Base-by-base conservation (phyloP, 495 filamentous ascomycete species). In the Podospora bellae-mahoneyi region DNA sequence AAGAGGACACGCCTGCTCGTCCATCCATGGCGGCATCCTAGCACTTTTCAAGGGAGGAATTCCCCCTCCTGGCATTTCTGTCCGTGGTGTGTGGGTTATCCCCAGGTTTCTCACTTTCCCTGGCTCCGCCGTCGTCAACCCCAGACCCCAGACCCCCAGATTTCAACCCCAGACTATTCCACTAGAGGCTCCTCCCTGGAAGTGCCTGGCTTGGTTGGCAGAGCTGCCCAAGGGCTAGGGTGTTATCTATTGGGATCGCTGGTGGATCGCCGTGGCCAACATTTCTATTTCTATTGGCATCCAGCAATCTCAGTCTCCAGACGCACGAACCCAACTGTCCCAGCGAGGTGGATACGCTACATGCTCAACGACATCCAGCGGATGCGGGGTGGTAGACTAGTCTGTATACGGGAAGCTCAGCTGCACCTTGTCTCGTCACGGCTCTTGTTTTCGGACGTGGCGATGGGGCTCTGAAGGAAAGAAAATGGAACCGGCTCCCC, bases 301-400 rank as follows among this genome's bases (percentile, higher is more conserved):
- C 61, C 61, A 48, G 34, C 27, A 10, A 48, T 1, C 39, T 10
- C 2, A 48, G 39, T 13, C 39, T 48, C 39, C 39, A 48, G 39
- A 16, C 23, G 30, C n/a, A 15, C 60, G 61, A 61, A 54, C 60
- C 18, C 54, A 28, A 58, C 53, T 62, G 63, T 71, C 69, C 69
- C 66, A 65, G 66, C 66, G 58, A 59, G 30, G 63, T 66, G 63
- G 63, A 57, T 62, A 66, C 60, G 32, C 30, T 63, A 28, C 32
- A 48, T 27, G 5, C 34, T 32, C 61, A 63, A 27, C 65, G 39
- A 55, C 56, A 64, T 55, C 56, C 19, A 18, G 57, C 26, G 65
- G 53, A 54, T 71, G 69, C 63, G 69, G 69, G 69, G 69, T 56
- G 69, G 57, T 60, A 32, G 58, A 23, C 56, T 56, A 56, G 54